Evolutionary conservation across 2,329 filamentous ascomycete species (phyloP), one percentile per base, ranked within the genome.

Genomic region (Ophiostoma ulmi): DNA sequence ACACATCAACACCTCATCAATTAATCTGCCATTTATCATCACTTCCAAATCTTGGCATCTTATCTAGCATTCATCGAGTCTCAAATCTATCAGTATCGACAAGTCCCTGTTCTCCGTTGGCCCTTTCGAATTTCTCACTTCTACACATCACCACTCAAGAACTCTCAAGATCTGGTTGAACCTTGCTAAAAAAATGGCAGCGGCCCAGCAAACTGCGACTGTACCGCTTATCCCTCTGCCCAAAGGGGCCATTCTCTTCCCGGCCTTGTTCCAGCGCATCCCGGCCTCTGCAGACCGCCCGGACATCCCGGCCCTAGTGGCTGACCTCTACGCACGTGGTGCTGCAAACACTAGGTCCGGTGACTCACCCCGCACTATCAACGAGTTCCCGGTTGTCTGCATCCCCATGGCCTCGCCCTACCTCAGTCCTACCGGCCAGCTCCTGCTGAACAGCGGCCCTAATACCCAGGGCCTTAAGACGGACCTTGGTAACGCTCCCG

Each of bases 251-350:
- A 91, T 97, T 75, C 88, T 98, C 58, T 87, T 97, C 11, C 95
- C 95, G 4, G 93, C 93, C 73, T 88, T 94, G 71, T 89, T 94
- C 68, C 87, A 97, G 75, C 91, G 94, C 75, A 91, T 98, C 74
- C 89, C 92, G 70, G 90, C 97, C 69, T 88, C 90, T 58, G 89
- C 85, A 52, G 85, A 90, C 79, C 92, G 94, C 69, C 89, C 92
- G 75, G 95, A 98, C 80, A 90, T 98, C 75, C 90, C 93, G 69
- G 91, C 94, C 68, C 87, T 98, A 64, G 88, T 99, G 71, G 91
- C 93, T 26, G 90, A 90, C 75, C 87, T 97, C 72, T 94, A 97
- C 80, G 91, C 91, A 76, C 88, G 89, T 75, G 89, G 90, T 38
- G 85, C 91, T 39, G 67, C 68, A 17, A 63, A 63, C 20, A 38